These are phyloP conservation scores for Colletotrichum sp. DNA, from an alignment of 2,329 filamentous ascomycete species.

Conservation along the genomic window DNA sequence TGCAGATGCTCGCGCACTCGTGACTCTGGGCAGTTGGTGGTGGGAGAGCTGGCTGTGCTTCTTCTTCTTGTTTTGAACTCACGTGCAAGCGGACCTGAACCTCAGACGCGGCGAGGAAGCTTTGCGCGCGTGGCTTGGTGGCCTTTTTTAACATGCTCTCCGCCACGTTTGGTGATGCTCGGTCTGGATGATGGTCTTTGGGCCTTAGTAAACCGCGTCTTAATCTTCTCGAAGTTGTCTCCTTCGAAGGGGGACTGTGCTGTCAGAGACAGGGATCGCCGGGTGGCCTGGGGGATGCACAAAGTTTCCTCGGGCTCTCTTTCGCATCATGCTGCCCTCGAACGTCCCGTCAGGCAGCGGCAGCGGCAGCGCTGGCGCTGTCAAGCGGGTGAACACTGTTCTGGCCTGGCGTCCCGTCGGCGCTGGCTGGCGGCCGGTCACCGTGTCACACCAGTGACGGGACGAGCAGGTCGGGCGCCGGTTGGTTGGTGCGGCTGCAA, in stretches of 20 bases:
- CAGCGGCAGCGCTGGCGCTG: neutral
- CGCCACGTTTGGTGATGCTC: neutral
- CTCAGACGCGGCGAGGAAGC: too few species aligned
- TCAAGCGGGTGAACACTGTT: neutral
- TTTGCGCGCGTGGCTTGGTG: neutral
- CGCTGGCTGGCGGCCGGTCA: neutral
- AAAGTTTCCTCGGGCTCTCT: neutral
- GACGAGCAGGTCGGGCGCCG: constrained; percentile 1
- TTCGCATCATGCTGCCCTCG: neutral
- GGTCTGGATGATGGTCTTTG: neutral
- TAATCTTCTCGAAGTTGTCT: neutral
- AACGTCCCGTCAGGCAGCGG: neutral
- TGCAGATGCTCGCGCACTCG: neutral
- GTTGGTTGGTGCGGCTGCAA: constrained; percentile 18
- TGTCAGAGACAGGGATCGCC: neutral
- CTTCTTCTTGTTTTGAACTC: neutral
- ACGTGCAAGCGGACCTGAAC: too few species aligned
- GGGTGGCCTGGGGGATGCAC: neutral
- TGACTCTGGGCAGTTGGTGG: neutral
- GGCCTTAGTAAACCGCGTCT: neutral
- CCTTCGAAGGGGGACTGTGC: neutral
- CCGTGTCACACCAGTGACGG: constrained; percentile 12
- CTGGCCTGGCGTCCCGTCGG: neutral
- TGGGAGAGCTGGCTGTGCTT: neutral
- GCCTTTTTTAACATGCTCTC: neutral